phyloP scores from a whole-genome alignment of 306 rosid species.

The Cajanus cajan region DNA sequence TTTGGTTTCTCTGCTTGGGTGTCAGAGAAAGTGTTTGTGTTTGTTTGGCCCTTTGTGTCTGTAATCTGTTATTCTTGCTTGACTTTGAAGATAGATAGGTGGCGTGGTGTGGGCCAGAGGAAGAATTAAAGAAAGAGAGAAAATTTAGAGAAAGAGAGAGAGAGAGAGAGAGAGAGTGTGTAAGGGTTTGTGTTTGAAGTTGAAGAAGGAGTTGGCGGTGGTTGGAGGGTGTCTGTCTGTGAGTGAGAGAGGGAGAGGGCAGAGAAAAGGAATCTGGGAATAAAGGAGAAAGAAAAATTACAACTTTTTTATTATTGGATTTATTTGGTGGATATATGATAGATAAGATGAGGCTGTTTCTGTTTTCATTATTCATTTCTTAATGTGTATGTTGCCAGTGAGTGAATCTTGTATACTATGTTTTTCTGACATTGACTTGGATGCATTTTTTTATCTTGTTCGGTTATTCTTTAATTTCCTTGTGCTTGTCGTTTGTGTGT shows the following conservation, averaged over 20 bases:
- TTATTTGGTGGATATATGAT: neutral
- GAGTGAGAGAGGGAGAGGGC: neutral
- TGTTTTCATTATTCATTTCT: neutral
- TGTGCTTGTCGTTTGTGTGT: neutral
- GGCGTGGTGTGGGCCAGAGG: constrained; percentile 16
- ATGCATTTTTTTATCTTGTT: neutral
- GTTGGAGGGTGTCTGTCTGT: neutral
- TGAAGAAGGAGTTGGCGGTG: neutral
- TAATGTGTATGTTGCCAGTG: no score
- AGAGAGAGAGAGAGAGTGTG: neutral
- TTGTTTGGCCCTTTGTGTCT: neutral
- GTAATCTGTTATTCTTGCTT: constrained; percentile 50
- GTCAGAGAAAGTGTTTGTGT: constrained; percentile 35
- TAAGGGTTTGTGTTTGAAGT: neutral
- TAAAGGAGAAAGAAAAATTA: neutral
- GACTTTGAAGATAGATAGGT: constrained; percentile 46
- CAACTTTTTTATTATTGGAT: neutral
- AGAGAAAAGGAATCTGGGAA: neutral
- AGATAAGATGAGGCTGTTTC: neutral
- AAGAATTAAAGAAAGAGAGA: neutral
- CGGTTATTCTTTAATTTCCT: neutral
- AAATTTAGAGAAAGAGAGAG: neutral
- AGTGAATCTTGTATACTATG: neutral
- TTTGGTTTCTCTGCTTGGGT: neutral
- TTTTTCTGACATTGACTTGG: constrained; percentile 12